phyloP scores from a whole-genome alignment of 169 alveolate species.

The Plasmodium chabaudi region DNA sequence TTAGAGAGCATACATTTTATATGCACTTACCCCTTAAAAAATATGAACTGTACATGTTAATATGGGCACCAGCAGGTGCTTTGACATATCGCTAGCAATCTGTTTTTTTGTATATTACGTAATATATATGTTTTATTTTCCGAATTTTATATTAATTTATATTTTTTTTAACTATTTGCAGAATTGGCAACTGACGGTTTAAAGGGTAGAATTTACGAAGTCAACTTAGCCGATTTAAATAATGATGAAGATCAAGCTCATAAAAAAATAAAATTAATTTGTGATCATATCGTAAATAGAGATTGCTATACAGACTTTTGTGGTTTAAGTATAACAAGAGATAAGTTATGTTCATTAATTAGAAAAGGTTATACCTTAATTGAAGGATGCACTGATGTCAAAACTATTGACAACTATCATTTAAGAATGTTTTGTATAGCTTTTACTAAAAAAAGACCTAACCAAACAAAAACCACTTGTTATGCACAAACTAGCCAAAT shows the following conservation, averaged over 20 bases:
- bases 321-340: constrained; percentile 98
- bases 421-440: constrained; percentile 98
- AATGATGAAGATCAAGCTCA: constrained; percentile 95
- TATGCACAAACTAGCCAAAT: constrained; percentile 96
- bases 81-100: too few species aligned
- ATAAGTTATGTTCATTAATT: constrained; percentile 95
- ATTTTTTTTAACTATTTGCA: constrained; percentile 16
- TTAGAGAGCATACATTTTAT: too few species aligned
- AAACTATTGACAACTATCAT: constrained; percentile 96
- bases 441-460: constrained; percentile 95
- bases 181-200: constrained; percentile 95
- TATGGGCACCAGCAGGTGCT: too few species aligned
- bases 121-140: too few species aligned
- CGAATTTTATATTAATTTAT: too few species aligned
- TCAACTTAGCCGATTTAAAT: constrained; percentile 97
- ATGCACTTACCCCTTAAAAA: too few species aligned
- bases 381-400: constrained; percentile 97
- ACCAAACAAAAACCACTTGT: constrained; percentile 96
- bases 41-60: too few species aligned
- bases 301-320: constrained; percentile 97
- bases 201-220: constrained; percentile 96
- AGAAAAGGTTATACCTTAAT: constrained; percentile 97
- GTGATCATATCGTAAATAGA: constrained; percentile 96
- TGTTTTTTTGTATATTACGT: too few species aligned
- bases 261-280: constrained; percentile 95